A percentile compares a stretch with the other conserved stretches of the same genome.
Evolutionary conservation across 179 eudicot genomes (phyloP).

Genomic region (Patellifolia procumbens): DNA sequence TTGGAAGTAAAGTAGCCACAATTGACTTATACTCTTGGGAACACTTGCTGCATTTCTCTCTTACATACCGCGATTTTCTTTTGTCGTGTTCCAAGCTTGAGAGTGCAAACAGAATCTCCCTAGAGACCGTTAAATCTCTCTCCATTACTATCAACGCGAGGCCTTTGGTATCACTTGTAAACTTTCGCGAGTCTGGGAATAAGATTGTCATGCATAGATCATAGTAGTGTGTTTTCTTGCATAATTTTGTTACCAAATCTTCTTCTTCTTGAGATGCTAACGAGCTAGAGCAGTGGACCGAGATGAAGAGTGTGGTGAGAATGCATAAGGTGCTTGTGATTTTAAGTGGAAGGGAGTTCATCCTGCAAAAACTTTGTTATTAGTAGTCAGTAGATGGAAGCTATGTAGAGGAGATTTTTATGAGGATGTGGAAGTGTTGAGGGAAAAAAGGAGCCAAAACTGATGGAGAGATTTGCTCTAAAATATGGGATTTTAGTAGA

Average conservation of each 20-base stretch:
- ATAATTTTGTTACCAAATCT: background rate
- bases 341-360: background rate
- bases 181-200: background rate
- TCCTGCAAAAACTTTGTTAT: constrained; percentile 1
- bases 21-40: constrained; percentile 6
- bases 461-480: no score
- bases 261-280: background rate
- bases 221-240: constrained; percentile 15
- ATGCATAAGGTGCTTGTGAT: background rate
- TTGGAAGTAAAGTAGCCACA: constrained; percentile 16
- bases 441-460: no score
- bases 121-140: background rate
- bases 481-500: no score
- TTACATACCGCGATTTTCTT: background rate
- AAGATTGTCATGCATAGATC: constrained; percentile 28
- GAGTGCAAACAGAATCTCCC: constrained; percentile 10
- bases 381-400: no score
- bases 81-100: constrained; percentile 8
- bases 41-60: constrained; percentile 27
- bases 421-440: no score
- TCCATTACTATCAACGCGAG: constrained; percentile 19
- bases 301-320: background rate
- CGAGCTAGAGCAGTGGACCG: background rate
- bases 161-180: background rate
- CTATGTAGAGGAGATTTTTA: no score